Conservation (phyloP, 371 early-diverging fungal genomes). For the Zancudomyces culisetae region DNA sequence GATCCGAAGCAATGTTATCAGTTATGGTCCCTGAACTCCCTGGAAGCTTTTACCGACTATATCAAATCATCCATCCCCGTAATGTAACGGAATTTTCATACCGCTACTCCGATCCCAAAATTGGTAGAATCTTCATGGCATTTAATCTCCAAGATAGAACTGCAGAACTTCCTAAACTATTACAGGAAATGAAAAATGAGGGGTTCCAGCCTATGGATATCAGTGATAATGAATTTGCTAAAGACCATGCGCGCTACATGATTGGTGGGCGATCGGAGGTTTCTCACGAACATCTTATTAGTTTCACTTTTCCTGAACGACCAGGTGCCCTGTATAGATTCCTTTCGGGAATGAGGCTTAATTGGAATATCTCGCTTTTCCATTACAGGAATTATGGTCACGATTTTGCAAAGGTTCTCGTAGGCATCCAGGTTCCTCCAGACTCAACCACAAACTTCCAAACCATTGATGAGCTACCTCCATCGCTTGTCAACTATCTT, state of each 20-base stretch:
- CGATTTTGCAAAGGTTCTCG: conserved; percentile 79
- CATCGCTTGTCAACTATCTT: conserved; percentile 42
- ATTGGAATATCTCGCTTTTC: conserved; percentile 86
- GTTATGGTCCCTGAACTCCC: conserved; percentile 80
- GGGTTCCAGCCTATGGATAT: conserved; percentile 61
- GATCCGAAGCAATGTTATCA: conserved; percentile 69
- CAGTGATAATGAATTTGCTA: conserved; percentile 82
- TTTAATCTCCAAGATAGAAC: conserved; percentile 48
- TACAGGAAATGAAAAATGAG: conserved; percentile 30
- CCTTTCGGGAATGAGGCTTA: conserved; percentile 42
- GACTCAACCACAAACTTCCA: conserved; percentile 28
- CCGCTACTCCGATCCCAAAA: conserved; percentile 52
- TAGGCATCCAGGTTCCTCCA: conserved; percentile 80
- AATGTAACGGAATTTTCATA: conserved; percentile 84
- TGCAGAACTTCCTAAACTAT: conserved; percentile 42
- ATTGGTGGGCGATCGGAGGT: conserved; percentile 56
- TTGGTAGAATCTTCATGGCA: conserved; percentile 75
- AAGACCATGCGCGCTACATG: conserved; percentile 79
- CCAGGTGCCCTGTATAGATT: conserved; percentile 80
- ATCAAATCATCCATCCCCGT: conserved; percentile 53
- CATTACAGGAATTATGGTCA: conserved; percentile 92
- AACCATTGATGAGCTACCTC: conserved; percentile 8
- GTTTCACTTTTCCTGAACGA: conserved; percentile 90
- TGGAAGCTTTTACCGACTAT: conserved; percentile 65
- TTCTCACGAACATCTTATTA: conserved; percentile 62